A percentile compares a stretch with the other conserved stretches of the same genome.
These are phyloP conservation scores for Stachybotrys echinatus DNA, from an alignment of 2,329 filamentous ascomycete species.

Conservation along the genomic window DNA sequence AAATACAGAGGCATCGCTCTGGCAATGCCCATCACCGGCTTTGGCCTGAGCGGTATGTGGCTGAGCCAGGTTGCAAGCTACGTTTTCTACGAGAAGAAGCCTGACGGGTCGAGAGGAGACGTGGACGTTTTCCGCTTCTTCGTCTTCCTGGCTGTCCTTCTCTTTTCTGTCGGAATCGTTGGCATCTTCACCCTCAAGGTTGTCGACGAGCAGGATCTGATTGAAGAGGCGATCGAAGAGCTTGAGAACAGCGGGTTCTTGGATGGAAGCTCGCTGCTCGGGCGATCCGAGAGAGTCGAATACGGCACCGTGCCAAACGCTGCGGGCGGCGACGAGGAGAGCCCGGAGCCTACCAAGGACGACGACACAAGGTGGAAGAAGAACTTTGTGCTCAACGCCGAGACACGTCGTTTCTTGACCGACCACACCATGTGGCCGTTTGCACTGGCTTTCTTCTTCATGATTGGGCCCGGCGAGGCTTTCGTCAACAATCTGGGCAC, in stretches of 20 bases:
- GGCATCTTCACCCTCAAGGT: slow-evolving; percentile 72
- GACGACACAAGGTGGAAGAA: slow-evolving; percentile 65
- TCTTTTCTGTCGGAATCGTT: slow-evolving; percentile 64
- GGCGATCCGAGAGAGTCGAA: slow-evolving; percentile 39
- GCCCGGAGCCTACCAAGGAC: slow-evolving; percentile 33
- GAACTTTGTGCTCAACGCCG: slow-evolving; percentile 84
- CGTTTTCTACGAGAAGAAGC: slow-evolving; percentile 63
- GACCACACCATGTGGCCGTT: slow-evolving; percentile 97
- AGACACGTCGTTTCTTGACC: slow-evolving; percentile 76
- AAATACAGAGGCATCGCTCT: slow-evolving; percentile 84
- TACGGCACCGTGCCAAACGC: slow-evolving; percentile 57
- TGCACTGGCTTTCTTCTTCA: slow-evolving; percentile 83
- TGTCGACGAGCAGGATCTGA: slow-evolving; percentile 79
- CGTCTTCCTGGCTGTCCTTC: slow-evolving; percentile 70
- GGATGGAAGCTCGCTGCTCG: slow-evolving; percentile 68
- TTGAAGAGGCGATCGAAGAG: slow-evolving; percentile 85
- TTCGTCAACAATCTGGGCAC: slow-evolving; percentile 98
- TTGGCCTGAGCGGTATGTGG: slow-evolving; percentile 94
- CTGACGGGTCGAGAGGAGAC: slow-evolving; percentile 59
- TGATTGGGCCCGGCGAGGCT: slow-evolving; percentile 91
- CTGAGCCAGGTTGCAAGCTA: slow-evolving; percentile 81
- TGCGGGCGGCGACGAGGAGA: slow-evolving; percentile 41
- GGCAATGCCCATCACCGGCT: slow-evolving; percentile 84
- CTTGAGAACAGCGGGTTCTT: slow-evolving; percentile 84
- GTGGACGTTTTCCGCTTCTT: slow-evolving; percentile 82